Base-by-base conservation (phyloP, 2,329 filamentous ascomycete genomes). In the Pestalotiopsis fici region DNA sequence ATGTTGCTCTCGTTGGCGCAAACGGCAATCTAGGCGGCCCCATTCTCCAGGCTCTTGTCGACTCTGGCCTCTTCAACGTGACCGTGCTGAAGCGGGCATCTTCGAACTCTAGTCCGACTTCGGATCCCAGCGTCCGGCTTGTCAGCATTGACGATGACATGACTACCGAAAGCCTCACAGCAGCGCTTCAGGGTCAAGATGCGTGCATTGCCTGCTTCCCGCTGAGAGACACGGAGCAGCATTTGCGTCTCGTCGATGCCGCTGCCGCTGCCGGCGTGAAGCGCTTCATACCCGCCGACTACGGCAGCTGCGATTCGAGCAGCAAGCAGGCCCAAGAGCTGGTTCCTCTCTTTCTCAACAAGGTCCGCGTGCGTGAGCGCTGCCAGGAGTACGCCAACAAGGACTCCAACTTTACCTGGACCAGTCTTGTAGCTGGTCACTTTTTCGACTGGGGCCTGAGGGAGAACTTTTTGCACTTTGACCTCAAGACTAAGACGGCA, bases 361-460 rank as follows among this genome's bases (percentile, higher is more conserved):
- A 82, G 71, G 73, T 75, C 31, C 68, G 66, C 47, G 77, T 82
- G 54, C 78, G 78, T 3, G 71, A 71, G 61, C 71, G 70, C 28
- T 70, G 80, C 18, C 74, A 77, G 70, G 64, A 68, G 23, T 71
- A 79, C 37, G 71, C 76, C 0, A 72, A 69, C 2, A 60, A 71
- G 31, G 50, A 66, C 11, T 67, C 68, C 1, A 31, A n/a, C 0
- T 81, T 82, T 66, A 70, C 72, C 2, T 82, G 77, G 77, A 81
- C 80, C 6, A 78, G 77, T 56, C 68, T 82, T 60, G 79, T 81
- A 11, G 75, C 74, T 31, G 80, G 80, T 1, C 79, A 82, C 67
- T 81, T 82, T 67, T 82, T 82, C 72, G 80, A 82, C 72, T 82
- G 80, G 80, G 80, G 80, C 3, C 66, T 82, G 61, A 68, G 68